Base-by-base conservation (phyloP, 2,329 filamentous ascomycete species). In the Neonectria magnoliae region DNA sequence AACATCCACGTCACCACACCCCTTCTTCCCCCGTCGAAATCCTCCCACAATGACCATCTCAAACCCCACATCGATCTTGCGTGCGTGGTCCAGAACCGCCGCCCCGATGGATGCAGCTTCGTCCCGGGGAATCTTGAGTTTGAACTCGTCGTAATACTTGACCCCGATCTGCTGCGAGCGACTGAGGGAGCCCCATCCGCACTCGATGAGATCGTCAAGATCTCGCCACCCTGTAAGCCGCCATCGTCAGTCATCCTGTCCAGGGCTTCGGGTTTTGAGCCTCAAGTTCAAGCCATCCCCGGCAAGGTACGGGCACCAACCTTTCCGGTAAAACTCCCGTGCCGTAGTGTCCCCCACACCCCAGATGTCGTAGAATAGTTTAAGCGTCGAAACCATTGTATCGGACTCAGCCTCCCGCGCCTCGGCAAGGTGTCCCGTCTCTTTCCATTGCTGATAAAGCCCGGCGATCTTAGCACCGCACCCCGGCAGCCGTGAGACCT, bases 111-210 rank as follows among this genome's bases (percentile, higher is more conserved):
- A 73, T 70, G 93, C 90, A 0, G 93, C 91, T 77, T 98, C 94
- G 0, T 75, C 62, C 1, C 94, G 87, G 0, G 93, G 86, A 5
- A 98, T 93, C 14, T 87, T 88, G 16, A 85, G 79, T 50, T 87
- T 81, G 60, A 99, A 92, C 68, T 98, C 95, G 36, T 97, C 91
- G 76, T 97, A 97, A 79, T 90, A 98, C 76, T 98, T 98, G 48
- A 98, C 83, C 0, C 96, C 95, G 60, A 98, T 97, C 76, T 98
- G 94, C 78, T 98, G 95, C 1, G 93, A 91, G 13, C 94, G 88
- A 1, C 85, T 91, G 1, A 98, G 82, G 0, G 78, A 83, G 20
- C 83, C 76, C 95, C 95, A 98, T 11, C 92, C 94, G 72, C 89
- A 86, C 73, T 97, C 92, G 44, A 97, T 84, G 3, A 98, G 82